These are phyloP conservation scores for Fusarium sp. DNA, from an alignment of 2,329 filamentous ascomycete genomes.

Conservation along the genomic window DNA sequence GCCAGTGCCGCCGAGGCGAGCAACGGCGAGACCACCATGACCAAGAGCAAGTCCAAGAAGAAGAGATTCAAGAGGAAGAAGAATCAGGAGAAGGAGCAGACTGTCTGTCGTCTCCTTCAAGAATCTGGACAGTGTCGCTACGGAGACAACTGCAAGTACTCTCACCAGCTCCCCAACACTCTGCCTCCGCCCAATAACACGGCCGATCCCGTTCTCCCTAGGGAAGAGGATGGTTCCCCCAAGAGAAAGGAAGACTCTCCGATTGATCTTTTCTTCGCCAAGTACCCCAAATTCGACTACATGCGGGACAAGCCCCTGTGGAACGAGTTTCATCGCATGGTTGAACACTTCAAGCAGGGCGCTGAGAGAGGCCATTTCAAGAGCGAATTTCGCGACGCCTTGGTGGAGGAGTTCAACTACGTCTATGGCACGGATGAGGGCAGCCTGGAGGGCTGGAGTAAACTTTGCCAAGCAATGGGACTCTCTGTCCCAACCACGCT, in stretches of 20 bases:
- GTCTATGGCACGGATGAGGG: constrained; percentile 19
- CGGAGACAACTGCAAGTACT: constrained; percentile 11
- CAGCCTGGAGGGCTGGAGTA: constrained; percentile 12
- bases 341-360: neutral
- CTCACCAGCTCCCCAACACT: neutral
- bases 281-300: constrained; percentile 15
- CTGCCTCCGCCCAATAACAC: neutral
- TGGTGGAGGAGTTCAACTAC: constrained; percentile 19
- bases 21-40: neutral
- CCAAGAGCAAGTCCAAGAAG: neutral
- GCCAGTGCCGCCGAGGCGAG: neutral
- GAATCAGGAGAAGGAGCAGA: neutral
- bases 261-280: constrained; percentile 24
- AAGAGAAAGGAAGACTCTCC: neutral
- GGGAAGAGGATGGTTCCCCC: neutral
- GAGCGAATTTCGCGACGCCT: constrained; percentile 3
- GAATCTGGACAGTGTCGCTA: neutral
- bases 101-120: neutral
- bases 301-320: constrained; percentile 2
- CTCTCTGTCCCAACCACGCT: constrained; percentile 10
- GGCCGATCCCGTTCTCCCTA: neutral
- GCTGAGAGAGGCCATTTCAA: neutral
- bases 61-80: neutral
- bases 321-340: constrained; percentile 24
- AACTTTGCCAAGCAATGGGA: constrained; percentile 18